Evolutionary conservation across 1,139 yeast species (phyloP).

Genomic region (Suhomyces maxii): DNA sequence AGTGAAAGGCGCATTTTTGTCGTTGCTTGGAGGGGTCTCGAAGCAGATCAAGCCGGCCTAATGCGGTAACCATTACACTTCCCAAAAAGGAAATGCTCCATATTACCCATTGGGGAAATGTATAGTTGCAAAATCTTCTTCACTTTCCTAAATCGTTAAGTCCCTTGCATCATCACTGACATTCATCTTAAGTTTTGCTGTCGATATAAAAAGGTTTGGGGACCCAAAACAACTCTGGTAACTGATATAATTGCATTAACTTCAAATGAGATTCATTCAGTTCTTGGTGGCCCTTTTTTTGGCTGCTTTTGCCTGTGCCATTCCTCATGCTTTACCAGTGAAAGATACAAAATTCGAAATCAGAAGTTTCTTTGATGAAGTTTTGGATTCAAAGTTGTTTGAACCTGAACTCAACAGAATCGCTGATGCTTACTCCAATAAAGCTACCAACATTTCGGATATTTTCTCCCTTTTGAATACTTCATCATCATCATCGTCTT

Average conservation of each 20-base stretch:
- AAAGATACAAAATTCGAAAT: constrained; percentile 20
- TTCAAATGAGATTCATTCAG: constrained; percentile 11
- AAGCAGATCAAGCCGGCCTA: constrained; percentile 5
- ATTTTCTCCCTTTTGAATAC: too few species aligned
- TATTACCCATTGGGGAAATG: constrained; percentile 1
- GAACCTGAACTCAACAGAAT: background rate
- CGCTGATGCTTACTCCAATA: background rate
- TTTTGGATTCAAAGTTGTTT: constrained; percentile 10
- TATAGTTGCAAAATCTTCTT: constrained; percentile 2
- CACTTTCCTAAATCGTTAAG: constrained; percentile 1
- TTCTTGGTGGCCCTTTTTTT: constrained; percentile 9
- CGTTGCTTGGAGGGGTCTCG: background rate
- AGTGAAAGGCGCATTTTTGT: background rate
- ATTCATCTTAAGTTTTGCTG: background rate
- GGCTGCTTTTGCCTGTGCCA: constrained; percentile 12
- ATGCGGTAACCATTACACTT: constrained; percentile 12
- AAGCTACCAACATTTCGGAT: constrained; percentile 1
- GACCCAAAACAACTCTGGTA: background rate
- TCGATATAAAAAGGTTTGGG: background rate
- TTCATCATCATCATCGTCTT: background rate
- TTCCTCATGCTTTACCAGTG: constrained; percentile 23
- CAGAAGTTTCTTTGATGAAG: constrained; percentile 12
- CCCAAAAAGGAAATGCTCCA: constrained; percentile 3
- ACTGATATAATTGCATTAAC: too few species aligned
- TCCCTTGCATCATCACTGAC: background rate